These are phyloP conservation scores for Neofusicoccum laricinum DNA, from an alignment of 2,329 filamentous ascomycete species.

Conservation along the genomic window DNA sequence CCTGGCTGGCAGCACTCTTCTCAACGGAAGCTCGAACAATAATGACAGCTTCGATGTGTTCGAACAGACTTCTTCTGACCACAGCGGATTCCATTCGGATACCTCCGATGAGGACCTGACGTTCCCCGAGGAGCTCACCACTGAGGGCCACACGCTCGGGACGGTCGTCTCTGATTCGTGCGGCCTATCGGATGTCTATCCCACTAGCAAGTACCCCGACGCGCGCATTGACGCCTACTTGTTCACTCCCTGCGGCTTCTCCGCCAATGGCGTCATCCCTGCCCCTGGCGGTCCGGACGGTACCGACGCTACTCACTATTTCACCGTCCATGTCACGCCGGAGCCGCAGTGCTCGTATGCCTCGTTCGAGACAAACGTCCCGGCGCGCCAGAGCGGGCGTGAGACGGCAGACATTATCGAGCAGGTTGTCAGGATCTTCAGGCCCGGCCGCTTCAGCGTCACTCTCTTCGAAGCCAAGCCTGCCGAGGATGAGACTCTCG, in stretches of 20 bases:
- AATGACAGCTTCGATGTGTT: slow-evolving; percentile 75
- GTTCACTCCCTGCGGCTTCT: slow-evolving; percentile 95
- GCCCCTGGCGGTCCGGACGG: slow-evolving; percentile 54
- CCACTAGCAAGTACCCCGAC: slow-evolving; percentile 81
- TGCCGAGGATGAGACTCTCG: slow-evolving; percentile 25
- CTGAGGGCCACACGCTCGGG: slow-evolving; percentile 89
- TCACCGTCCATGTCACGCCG: slow-evolving; percentile 96
- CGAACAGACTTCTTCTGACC: slow-evolving; percentile 66
- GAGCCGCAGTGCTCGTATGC: slow-evolving; percentile 97
- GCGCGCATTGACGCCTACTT: slow-evolving; percentile 93
- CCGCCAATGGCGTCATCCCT: slow-evolving; percentile 92
- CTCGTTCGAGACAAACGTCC: slow-evolving; percentile 97
- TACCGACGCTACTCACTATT: slow-evolving; percentile 67
- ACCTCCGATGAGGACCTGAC: slow-evolving; percentile 48
- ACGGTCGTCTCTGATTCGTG: slow-evolving; percentile 88
- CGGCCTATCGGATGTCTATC: slow-evolving; percentile 86
- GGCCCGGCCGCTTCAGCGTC: slow-evolving; percentile 94
- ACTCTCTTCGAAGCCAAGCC: slow-evolving; percentile 92
- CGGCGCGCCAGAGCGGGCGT: slow-evolving; percentile 79
- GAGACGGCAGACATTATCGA: slow-evolving; percentile 88
- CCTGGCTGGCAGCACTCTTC: slow-evolving; percentile 33
- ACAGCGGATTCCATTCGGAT: slow-evolving; percentile 56
- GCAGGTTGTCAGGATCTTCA: slow-evolving; percentile 93
- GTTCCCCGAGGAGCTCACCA: slow-evolving; percentile 73
- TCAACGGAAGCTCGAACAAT: slow-evolving; percentile 27